phyloP scores from a whole-genome alignment of 2,329 filamentous ascomycete genomes.

The Clonostachys rhizophaga region DNA sequence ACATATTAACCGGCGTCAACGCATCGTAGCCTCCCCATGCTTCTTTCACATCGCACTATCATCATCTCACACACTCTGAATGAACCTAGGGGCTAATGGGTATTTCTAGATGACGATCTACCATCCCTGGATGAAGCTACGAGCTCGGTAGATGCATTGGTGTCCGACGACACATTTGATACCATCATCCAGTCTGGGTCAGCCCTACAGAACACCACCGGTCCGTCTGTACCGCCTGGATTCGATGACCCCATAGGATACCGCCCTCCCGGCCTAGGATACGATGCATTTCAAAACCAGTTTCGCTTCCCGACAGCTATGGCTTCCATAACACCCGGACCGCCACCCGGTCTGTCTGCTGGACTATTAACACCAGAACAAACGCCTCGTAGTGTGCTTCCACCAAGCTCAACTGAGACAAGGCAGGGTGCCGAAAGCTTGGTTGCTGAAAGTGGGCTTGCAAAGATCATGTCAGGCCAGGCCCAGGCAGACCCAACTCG shows the following conservation, averaged over 20 bases:
- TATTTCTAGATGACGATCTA: conserved; percentile 55
- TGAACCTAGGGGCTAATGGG: conserved; percentile 34
- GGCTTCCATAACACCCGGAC: conserved; percentile 9
- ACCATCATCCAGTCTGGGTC: neutral
- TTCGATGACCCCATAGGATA: conserved; percentile 11
- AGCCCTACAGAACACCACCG: conserved; percentile 2
- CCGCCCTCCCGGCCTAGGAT: neutral
- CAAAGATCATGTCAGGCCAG: conserved; percentile 37
- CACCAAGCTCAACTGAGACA: conserved; percentile 18
- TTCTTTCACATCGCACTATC: conserved; percentile 6
- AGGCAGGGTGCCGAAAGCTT: conserved; percentile 39
- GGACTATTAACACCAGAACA: conserved; percentile 23
- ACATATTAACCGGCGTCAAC: conserved; percentile 23
- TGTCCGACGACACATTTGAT: conserved; percentile 50
- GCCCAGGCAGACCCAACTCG: conserved; percentile 16
- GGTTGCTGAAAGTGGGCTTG: conserved; percentile 37
- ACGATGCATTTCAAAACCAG: neutral
- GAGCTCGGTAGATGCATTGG: conserved; percentile 63
- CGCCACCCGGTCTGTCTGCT: conserved; percentile 14
- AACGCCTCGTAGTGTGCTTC: conserved; percentile 17
- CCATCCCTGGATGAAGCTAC: conserved; percentile 56
- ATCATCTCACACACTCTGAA: neutral
- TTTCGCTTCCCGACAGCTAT: conserved; percentile 12
- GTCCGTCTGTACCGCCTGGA: conserved; percentile 21
- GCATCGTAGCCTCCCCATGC: conserved; percentile 3